Base-by-base conservation (phyloP, 2,329 filamentous ascomycete genomes). In the Penicillium frequentans region DNA sequence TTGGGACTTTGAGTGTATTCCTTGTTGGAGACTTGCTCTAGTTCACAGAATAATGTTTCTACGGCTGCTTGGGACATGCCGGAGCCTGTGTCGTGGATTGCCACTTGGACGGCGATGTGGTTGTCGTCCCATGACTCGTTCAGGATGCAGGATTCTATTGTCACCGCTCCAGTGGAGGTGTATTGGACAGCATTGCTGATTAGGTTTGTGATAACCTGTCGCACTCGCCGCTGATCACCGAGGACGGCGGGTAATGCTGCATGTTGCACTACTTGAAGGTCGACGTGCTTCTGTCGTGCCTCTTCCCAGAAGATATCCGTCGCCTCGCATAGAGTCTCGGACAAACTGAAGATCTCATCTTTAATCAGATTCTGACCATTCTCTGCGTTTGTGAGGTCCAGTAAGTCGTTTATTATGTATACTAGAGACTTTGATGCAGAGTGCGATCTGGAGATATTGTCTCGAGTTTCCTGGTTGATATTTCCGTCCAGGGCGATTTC, bases 351-450 rank as follows among this genome's bases (percentile, higher is more conserved):
- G 0, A 87, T 75, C 68, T 96, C 91, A 52, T 92, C 87, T 64
- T 91, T 93, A 68, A 93, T 82, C 8, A 96, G 75, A 1, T 86
- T 82, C 47, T 88, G 87, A 0, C 92, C 91, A 70, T 92, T 89
- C 70, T 96, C 92, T 0, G 90, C 89, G 69, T 95, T 93, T 0
- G 91, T 96, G 31, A 96, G 79, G 69, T 96, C 91, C 1, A 96
- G 79, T 2, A 96, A 79, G 69, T 96, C 92, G 62, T 96, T 96
- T 76, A 96, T 96, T 10, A 96, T 91, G 68, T 95, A 96, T 9
- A 96, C 92, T 29, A 96, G 77, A 0, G 91, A 95, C 68, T 96
- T 96, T 0, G 91, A 96, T 3, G 91, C 91, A 0, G 91, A 96
- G 69, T 96, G 91, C 1, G 91, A 96, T 63, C 86, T 87, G 0